These are phyloP conservation scores for Ceratobasidium sp. DNA, from an alignment of 1,284 basidiomycete species.

Conservation along the genomic window DNA sequence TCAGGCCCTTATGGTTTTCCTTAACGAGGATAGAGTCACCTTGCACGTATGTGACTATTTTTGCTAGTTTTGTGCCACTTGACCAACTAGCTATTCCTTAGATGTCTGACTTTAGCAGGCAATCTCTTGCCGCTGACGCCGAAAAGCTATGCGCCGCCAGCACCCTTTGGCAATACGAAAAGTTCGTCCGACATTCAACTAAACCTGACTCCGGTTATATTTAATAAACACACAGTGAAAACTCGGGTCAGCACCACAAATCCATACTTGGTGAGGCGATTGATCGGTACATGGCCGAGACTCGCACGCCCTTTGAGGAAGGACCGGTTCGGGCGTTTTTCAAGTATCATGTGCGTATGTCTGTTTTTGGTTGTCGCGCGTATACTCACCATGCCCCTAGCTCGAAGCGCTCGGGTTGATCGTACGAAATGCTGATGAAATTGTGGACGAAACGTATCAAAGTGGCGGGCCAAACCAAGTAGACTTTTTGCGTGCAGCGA, in stretches of 20 bases:
- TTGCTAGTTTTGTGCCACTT: not conserved
- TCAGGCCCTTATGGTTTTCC: conserved; percentile 83
- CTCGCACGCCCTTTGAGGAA: conserved; percentile 38
- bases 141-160: conserved; percentile 86
- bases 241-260: conserved; percentile 57
- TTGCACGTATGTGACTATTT: conserved; percentile 63
- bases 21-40: conserved; percentile 83
- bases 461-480: conserved; percentile 51
- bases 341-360: conserved; percentile 63
- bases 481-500: conserved; percentile 70
- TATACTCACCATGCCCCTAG: too few relatives aligned
- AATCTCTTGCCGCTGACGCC: conserved; percentile 82
- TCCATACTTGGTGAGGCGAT: conserved; percentile 68
- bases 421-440: conserved; percentile 46
- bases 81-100: conserved; percentile 49
- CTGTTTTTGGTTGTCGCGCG: not conserved
- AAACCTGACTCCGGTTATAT: too few relatives aligned
- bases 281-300: conserved; percentile 66
- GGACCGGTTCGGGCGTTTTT: conserved; percentile 74
- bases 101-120: conserved; percentile 81
- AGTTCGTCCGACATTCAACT: conserved; percentile 59
- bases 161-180: conserved; percentile 85
- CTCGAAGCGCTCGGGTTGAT: conserved; percentile 42
- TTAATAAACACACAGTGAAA: not conserved
- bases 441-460: conserved; percentile 43